These are phyloP conservation scores for Apiospora rasikravindrae DNA, from an alignment of 2,329 filamentous ascomycete genomes.

Conservation along the genomic window DNA sequence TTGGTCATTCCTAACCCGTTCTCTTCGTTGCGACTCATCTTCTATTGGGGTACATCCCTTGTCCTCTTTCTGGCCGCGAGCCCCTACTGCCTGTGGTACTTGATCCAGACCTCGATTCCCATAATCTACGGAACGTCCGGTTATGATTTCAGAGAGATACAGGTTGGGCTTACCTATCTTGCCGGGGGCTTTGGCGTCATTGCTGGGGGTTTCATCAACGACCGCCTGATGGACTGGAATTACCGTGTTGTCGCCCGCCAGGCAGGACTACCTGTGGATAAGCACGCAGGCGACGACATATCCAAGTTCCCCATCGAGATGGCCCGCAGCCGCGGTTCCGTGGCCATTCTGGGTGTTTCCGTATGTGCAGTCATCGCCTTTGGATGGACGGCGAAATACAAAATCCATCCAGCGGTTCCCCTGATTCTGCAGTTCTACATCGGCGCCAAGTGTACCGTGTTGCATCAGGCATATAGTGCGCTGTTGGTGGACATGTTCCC, in stretches of 20 bases:
- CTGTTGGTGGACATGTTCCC: conserved; percentile 32
- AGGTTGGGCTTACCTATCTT: conserved; percentile 20
- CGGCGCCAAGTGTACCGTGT: conserved; percentile 24
- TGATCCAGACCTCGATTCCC: conserved; percentile 15
- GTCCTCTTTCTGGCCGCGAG: conserved; percentile 19
- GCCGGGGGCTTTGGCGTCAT: conserved; percentile 18
- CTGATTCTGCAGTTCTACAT: conserved; percentile 29
- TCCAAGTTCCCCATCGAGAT: conserved; percentile 39
- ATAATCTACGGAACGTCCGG: conserved; percentile 18
- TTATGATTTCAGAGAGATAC: conserved; percentile 13
- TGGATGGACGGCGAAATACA: conserved; percentile 32
- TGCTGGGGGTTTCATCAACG: conserved; percentile 13
- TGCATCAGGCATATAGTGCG: conserved; percentile 28
- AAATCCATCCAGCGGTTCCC: conserved; percentile 27
- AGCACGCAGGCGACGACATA: conserved; percentile 54
- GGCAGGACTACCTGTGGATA: conserved; percentile 48
- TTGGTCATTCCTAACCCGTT: conserved; percentile 21
- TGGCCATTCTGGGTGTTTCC: conserved; percentile 26
- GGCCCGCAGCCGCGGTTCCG: conserved; percentile 28
- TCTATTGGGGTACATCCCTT: conserved; percentile 24
- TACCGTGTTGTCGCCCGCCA: conserved; percentile 25
- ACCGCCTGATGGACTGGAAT: conserved; percentile 16
- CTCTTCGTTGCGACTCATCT: conserved; percentile 25
- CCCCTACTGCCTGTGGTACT: conserved; percentile 17
- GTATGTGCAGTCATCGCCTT: conserved; percentile 29